These are phyloP conservation scores for Flaveria trinervia DNA, from an alignment of 129 eudicot genomes.

Conservation along the genomic window DNA sequence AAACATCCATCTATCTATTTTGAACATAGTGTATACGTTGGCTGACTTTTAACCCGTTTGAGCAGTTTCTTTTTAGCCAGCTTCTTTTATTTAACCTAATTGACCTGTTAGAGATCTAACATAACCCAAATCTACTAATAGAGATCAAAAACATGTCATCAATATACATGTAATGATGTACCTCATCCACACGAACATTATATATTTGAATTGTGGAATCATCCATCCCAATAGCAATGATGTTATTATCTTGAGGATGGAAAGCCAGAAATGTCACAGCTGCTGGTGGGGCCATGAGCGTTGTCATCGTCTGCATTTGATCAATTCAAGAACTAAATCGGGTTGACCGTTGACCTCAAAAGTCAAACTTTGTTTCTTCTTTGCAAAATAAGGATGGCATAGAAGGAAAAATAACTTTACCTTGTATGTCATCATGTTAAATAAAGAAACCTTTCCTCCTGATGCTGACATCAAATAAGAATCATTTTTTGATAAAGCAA, in stretches of 20 bases:
- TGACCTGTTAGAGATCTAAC: too few relatives aligned
- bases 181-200: slow-evolving; percentile 86
- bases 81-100: too few relatives aligned
- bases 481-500: slow-evolving; percentile 85
- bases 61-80: too few relatives aligned
- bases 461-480: slow-evolving; percentile 93
- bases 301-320: slow-evolving; percentile 67
- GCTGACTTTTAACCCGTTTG: too few relatives aligned
- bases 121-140: too few relatives aligned
- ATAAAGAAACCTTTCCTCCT: slow-evolving; percentile 84
- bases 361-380: too few relatives aligned
- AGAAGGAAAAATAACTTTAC: slow-evolving; percentile 24
- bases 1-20: too few relatives aligned
- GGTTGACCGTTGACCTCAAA: too few relatives aligned
- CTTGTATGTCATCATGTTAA: slow-evolving; percentile 96
- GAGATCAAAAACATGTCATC: neutral
- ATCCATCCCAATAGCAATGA: slow-evolving; percentile 86
- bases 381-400: too few relatives aligned
- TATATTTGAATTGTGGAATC: slow-evolving; percentile 76
- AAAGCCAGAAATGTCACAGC: slow-evolving; percentile 82
- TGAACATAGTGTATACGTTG: too few relatives aligned
- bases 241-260: slow-evolving; percentile 88
- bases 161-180: neutral
- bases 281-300: slow-evolving; percentile 88
- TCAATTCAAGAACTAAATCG: neutral